Percentiles rank a stretch among this genome's conserved stretches.
Evolutionary conservation across 768 basidiomycete species (phyloP).

Genomic region (Leccinum barrowsii): DNA sequence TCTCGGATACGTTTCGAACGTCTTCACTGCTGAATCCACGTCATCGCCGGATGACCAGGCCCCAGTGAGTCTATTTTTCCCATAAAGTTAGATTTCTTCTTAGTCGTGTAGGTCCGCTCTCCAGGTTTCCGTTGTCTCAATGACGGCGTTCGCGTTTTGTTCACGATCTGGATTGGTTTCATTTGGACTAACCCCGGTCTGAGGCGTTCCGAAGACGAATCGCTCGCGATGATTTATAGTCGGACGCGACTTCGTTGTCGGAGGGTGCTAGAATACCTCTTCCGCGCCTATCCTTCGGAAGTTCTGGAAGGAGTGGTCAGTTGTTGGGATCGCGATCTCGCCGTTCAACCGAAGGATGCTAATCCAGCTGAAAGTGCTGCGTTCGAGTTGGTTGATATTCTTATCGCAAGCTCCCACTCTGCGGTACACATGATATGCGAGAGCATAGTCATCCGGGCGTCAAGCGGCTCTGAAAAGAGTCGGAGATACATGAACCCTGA

Average conservation of each 20-base stretch:
- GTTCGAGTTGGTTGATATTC: constrained; percentile 80
- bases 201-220: constrained; percentile 61
- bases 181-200: constrained; percentile 44
- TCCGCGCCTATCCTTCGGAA: constrained; percentile 74
- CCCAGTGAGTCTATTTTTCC: constrained; percentile 41
- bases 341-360: constrained; percentile 43
- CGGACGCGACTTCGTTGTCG: constrained; percentile 68
- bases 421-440: constrained; percentile 90
- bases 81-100: not conserved
- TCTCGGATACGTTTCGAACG: constrained; percentile 87
- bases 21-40: constrained; percentile 74
- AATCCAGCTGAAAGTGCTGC: constrained; percentile 45
- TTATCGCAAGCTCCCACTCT: constrained; percentile 81
- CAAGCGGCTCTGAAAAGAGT: constrained; percentile 52
- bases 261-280: constrained; percentile 80
- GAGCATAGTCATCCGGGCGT: constrained; percentile 61
- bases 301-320: constrained; percentile 81
- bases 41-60: constrained; percentile 52
- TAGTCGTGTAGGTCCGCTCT: constrained; percentile 49
- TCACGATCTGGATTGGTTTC: constrained; percentile 67
- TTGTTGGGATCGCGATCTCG: constrained; percentile 67
- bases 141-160: constrained; percentile 77
- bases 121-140: constrained; percentile 74
- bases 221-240: constrained; percentile 60
- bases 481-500: constrained; percentile 63